Evolutionary conservation across 1,284 basidiomycete species (phyloP), one percentile per base, ranked within the genome.

Genomic region (Ustilago loliicola): DNA sequence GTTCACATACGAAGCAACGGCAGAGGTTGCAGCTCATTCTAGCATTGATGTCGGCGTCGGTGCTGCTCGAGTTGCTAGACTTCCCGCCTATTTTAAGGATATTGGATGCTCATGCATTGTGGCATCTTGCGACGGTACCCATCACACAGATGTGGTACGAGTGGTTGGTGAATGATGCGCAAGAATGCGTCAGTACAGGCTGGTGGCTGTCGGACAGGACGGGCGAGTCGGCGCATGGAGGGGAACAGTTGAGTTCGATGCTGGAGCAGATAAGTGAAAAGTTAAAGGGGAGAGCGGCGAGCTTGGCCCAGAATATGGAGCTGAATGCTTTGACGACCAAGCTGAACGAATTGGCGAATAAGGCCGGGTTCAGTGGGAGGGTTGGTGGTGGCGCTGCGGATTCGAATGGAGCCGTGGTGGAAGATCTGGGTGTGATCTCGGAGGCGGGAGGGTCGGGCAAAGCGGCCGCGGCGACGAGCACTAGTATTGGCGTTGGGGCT

Each of bases 61-160:
- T 93, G 19, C 88, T 89, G 0, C 89, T 99, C 29, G 97, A 99
- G 85, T 85, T 99, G 1, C 91, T 98, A 77, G 97, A 99, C 83
- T 99, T 99, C 81, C 91, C 94, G 1, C 94, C 97, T 0, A 54
- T 87, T 15, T 81, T 86, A 29, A 88, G 95, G 48, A 86, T 91
- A 3, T 88, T 98, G n/a, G 97, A 99, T 83, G 95, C 96, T 0
- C 97, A 99, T 87, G 89, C 95, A 4, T 87, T 98, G 13, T 99
- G 97, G 97, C 97, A 99, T 87, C 88, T 93, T 3, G 90, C 91
- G 2, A 99, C 96, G 0, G 92, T 91, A 0, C 93, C 93, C 0
- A 90, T 99, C 54, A 90, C 91, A 2, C 84, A 89, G 57, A 89
- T 90, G 66, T 99, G 96, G 96, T 99, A 84, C 69, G 71, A 77